Base-by-base conservation (phyloP, 495 filamentous ascomycete genomes). In the Neurospora sp. region DNA sequence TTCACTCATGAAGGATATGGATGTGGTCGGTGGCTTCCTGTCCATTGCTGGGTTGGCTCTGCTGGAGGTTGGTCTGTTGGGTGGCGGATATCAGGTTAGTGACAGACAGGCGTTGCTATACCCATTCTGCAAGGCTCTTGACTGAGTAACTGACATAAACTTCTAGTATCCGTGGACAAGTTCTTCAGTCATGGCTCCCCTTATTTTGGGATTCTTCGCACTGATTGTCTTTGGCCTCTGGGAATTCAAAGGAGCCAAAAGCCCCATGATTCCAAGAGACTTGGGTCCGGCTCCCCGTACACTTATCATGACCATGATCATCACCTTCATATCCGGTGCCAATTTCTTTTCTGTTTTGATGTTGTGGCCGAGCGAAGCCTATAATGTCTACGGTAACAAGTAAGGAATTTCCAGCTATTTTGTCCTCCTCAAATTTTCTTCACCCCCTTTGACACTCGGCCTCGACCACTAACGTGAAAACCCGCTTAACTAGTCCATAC, bases 331-430 rank as follows among this genome's bases (percentile, higher is more conserved):
- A 66, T 90, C 87, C 10, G 91, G 91, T 11, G 89, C 90, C 72
- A 92, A 92, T 78, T 93, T 92, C 85, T 92, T 92, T 82, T 90
- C 89, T 16, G 88, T 92, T 4, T 78, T 93, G 37, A 86, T 92
- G 80, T 90, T 93, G 76, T 93, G 91, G 91, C 91, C 91, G 0
- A 91, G 89, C 0, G 87, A 93, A 80, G 88, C 90, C 1, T 92
- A 89, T 83, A 92, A 92, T 76, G 89, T 92, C 10, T 92, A 92
- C 74, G 90, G 90, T 16, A 89, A 92, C 73, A 88, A 91, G 79
- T 79, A 48, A 70, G 78, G 74, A 23, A 20, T 20, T 10, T 18
- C 9, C 42, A n/a, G 7, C 18, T n/a, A 9, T 46, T n/a, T 14
- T 5, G 2, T 14, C 46, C 20, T 54, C 10, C 46, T 12, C 10